Evolutionary conservation across 148 eudicot genomes (phyloP).

Genomic region (Arctostaphylos glauca): DNA sequence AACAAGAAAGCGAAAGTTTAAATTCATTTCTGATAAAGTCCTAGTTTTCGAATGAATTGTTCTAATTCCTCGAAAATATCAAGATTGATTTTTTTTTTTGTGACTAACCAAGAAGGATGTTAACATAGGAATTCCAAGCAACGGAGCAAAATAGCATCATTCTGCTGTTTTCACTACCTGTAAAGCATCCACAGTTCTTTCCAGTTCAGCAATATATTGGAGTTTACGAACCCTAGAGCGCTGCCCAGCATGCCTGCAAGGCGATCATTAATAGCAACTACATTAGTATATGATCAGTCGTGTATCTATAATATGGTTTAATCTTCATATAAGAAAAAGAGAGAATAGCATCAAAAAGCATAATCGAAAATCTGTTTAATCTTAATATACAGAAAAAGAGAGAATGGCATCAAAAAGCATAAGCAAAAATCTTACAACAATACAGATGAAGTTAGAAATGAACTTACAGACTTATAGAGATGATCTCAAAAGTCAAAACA

Average conservation of each 20-base stretch:
- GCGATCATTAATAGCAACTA: background rate
- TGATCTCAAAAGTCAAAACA: background rate
- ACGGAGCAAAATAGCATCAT: background rate
- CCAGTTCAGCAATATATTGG: conserved; percentile 74
- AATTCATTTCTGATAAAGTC: background rate
- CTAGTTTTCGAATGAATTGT: background rate
- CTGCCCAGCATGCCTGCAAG: conserved; percentile 67
- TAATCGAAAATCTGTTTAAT: background rate
- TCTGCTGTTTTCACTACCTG: conserved; percentile 43
- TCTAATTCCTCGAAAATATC: background rate
- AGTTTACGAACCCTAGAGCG: conserved; percentile 73
- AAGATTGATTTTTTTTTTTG: background rate
- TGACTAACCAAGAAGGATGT: background rate
- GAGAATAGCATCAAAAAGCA: background rate
- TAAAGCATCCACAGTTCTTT: conserved; percentile 55
- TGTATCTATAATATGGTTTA: background rate
- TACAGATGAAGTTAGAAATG: background rate
- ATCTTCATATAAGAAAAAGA: background rate
- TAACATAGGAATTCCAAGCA: background rate
- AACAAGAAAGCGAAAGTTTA: background rate
- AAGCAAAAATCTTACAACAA: background rate
- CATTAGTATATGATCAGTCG: background rate
- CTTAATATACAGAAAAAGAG: background rate
- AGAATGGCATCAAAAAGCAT: background rate
- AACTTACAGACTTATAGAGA: background rate